A percentile compares a stretch with the other conserved stretches of the same genome.
phyloP scores from a whole-genome alignment of 73 alveolate species.

The Uronychia binucleata region DNA sequence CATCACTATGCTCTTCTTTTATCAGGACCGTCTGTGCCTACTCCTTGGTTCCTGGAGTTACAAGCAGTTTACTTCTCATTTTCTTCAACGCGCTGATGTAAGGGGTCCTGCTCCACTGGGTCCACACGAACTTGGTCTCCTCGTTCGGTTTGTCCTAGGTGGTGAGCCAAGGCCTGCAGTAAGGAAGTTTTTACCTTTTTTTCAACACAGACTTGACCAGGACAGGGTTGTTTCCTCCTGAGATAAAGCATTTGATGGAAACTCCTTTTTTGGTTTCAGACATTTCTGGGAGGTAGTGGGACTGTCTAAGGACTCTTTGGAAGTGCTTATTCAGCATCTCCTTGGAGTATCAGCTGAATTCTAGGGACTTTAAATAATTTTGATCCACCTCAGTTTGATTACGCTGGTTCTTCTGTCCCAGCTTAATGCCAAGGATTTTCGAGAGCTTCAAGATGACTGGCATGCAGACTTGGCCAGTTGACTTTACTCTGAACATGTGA shows the following conservation, averaged over 20 bases:
- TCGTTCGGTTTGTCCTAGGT: not conserved
- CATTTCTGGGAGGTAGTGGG: not conserved
- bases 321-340: not conserved
- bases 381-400: not conserved
- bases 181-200: not conserved
- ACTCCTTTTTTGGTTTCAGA: not conserved
- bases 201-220: slow-evolving; percentile 32
- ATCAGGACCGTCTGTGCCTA: not conserved
- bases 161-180: not conserved
- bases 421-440: not conserved
- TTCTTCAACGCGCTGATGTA: not conserved
- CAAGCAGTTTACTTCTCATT: not conserved
- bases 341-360: not conserved
- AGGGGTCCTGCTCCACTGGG: not conserved
- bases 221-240: slow-evolving; percentile 26
- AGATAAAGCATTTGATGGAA: slow-evolving; percentile 16
- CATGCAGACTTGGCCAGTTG: not conserved
- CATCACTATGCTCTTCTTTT: no score
- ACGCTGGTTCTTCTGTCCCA: not conserved
- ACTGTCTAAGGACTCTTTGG: not conserved
- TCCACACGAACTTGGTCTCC: not conserved
- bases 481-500: not conserved
- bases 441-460: not conserved
- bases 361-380: not conserved
- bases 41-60: no score